Base-by-base conservation (phyloP, 306 rosid species). In the Cicer cuneatum region DNA sequence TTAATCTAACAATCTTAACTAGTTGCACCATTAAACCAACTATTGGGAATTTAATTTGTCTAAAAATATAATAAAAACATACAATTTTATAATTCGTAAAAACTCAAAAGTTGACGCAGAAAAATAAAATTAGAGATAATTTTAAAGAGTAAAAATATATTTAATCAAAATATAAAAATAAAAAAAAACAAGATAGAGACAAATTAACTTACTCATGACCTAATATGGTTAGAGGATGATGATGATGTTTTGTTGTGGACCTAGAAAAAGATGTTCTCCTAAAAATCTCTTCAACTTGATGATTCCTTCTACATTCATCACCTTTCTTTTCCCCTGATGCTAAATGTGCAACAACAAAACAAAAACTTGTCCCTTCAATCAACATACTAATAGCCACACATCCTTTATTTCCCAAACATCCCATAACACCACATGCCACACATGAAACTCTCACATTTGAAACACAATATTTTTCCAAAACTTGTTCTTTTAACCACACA, bases 341-440 rank as follows among this genome's bases (percentile, higher is more conserved):
- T 49, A 94, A 83, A 18, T 92, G 99, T 3, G 99, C 97, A 8
- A 72, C 89, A 19, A 94, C 84, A 56, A 94, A 92, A 83, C 97
- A 94, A 76, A 94, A 92, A 49, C 95, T 94, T 37, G 96, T 94
- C 66, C 99, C 96, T 86, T 94, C 99, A 71, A 94, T 87, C 8
- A 87, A 79, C 93, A 94, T 81, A 69, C 97, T 92, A 29, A 92
- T 96, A 6, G 95, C 91, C 60, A 94, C 90, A 1, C 92, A 83
- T 7, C 99, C 99, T 85, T 94, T 91, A 85, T 94, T 94, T 47
- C 99, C 99, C 69, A 94, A 85, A 51, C 46, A 92, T n/a, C 97
- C 99, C 99, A 94, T 92, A 73, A 92, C 89, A 51, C 99, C 99
- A 70, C 99, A 94, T 5, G 95, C 97, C 82, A 94, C 97, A 0